Base-by-base conservation (phyloP, 2,329 filamentous ascomycete genomes). In the Ceratocystis alfenasii region DNA sequence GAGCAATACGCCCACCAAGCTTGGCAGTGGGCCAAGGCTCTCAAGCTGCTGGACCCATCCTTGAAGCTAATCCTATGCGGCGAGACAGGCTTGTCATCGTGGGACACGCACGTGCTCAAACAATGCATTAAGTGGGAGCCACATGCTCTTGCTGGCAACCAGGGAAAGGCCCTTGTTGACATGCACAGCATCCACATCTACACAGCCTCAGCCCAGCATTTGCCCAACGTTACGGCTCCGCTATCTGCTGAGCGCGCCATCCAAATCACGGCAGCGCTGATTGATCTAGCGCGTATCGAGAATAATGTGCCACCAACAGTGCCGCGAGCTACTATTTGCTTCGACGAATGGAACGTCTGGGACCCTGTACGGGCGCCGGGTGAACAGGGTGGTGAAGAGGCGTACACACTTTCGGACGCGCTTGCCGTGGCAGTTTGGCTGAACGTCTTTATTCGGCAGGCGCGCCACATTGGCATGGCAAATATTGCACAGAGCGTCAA, bases 301-400 rank as follows among this genome's bases (percentile, higher is more conserved):
- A 87, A 87, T 73, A 76, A 78, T 50, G 80, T 87, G 0, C 80
- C 86, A 0, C 75, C 80, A 0, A 76, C 78, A 0, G 81, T 86
- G n/a, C 81, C 82, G 3, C 77, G 81, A 2, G 86, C 84, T 60
- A 87, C 81, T 63, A 89, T 92, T 73, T 91, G 88, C 78, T 91
- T 91, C 72, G 88, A 92, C 72, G 88, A 91, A 74, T 91, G 88
- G 88, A 92, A 91, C 73, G 87, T 91, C 7, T 92, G 88, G 88
- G 87, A 90, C 70, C 86, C 87, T 0, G 78, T 80, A 64, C 82
- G 87, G 7, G 87, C 88, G 0, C 86, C 86, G 0, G 88, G 88
- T 17, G 84, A 87, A 70, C 74, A 81, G 68, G 88, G 88, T 17
- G 88, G 86, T 5, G 88, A 91, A 74, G 87, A 91, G 48, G 72